phyloP scores from a whole-genome alignment of 768 basidiomycete genomes.

The Lentinula detonsa region DNA sequence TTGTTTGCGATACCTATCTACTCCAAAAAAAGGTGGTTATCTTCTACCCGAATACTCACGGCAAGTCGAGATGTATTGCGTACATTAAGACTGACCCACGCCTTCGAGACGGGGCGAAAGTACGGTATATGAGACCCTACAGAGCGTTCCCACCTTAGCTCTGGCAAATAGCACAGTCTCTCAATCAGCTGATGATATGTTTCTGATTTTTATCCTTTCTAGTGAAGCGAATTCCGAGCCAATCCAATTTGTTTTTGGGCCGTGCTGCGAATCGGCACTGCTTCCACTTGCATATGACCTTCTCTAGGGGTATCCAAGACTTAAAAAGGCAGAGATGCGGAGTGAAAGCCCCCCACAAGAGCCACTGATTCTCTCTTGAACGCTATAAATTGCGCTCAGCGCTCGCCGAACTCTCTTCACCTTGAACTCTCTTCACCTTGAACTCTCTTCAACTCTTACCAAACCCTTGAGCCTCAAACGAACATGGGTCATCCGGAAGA shows the following conservation, averaged over 20 bases:
- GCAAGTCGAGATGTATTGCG: not conserved
- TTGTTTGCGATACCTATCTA: not conserved
- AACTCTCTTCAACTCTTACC: not conserved
- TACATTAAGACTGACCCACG: not conserved
- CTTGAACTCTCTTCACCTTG: not conserved
- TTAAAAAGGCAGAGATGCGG: not conserved
- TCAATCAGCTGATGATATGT: not conserved
- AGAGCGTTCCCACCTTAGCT: not conserved
- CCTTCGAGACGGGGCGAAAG: not conserved
- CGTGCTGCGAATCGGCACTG: not conserved
- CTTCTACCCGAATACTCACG: not conserved
- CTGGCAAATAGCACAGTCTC: not conserved
- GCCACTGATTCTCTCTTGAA: not conserved
- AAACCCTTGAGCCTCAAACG: not conserved
- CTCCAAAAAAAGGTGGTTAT: not conserved
- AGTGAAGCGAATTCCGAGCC: not conserved
- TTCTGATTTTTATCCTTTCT: not conserved
- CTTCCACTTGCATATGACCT: not conserved
- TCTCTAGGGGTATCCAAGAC: not conserved
- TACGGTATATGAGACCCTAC: not conserved
- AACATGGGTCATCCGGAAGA: conserved; percentile 30
- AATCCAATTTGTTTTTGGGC: not conserved
- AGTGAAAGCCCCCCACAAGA: not conserved
- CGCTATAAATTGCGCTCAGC: too few species aligned
- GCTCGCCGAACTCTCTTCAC: not conserved